Evolutionary conservation across 176 grass and related monocot genomes (phyloP), one percentile per base, ranked within the genome.

Genomic region (Musa troglodytarum): DNA sequence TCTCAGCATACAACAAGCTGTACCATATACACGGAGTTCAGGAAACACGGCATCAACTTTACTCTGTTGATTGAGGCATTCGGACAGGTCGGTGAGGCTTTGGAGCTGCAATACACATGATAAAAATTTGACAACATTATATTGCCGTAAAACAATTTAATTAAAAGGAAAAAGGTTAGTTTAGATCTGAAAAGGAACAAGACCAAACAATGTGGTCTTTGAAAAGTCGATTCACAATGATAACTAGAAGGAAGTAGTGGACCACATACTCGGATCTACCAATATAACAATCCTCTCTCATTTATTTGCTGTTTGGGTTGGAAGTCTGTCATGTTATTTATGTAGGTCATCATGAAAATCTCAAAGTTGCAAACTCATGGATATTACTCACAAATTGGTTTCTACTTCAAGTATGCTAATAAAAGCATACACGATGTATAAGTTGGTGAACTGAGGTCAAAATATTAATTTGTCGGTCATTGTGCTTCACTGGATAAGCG

Each of bases 61-160:
- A 70, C 11, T 11, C 68, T 2, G 68, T 10, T 2, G 11, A 11
- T 56, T 78, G 84, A 80, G 73, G 11, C 67, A 77, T 22, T 66
- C 72, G 80, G 54, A 99, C 86, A 50, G 88, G 81, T 24, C 86
- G 86, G 82, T 94, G 88, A 82, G 95, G 95, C 80, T 91, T 99
- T 67, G 95, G 95, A 74, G 95, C 95, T 99, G 82, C 79, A 89
- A 74, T 55, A 26, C 23, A n/a, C 19, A 13, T 15, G 9, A 67
- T 26, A 67, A 26, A 67, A 67, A 2, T 67, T 29, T 9, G 11
- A n/a, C 34, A n/a, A 49, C 9, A 19, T 21, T 20, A n/a, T 1
- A 19, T 71, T 2, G 21, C 34, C 9, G 8, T n/a, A 43, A 20
- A 52, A 71, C 9, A 52, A 51, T n/a, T 16, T 10, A 71, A 71